Conservation (phyloP, 148 eudicot species). For the Selenicereus undatus region DNA sequence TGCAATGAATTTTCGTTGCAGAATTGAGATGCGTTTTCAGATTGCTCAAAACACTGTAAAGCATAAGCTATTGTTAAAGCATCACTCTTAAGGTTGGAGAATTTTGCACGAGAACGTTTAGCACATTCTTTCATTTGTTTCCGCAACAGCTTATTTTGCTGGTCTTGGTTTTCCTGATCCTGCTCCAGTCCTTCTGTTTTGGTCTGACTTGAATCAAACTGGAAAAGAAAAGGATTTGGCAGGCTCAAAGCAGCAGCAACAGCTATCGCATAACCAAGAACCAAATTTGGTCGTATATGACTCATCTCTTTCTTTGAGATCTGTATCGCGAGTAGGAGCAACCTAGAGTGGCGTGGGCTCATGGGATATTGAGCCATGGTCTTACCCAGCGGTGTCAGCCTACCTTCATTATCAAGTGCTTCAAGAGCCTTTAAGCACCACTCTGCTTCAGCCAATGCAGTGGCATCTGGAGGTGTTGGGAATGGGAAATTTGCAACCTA, state of each 20-base stretch:
- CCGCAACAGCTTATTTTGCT: slow-evolving; percentile 35
- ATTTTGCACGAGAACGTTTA: slow-evolving; percentile 53
- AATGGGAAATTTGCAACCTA: slow-evolving; percentile 88
- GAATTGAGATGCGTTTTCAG: slow-evolving; percentile 40
- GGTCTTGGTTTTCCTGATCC: slow-evolving; percentile 23
- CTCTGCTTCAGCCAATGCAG: slow-evolving; percentile 65
- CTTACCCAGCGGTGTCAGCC: slow-evolving; percentile 70
- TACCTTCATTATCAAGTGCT: slow-evolving; percentile 70
- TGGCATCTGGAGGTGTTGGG: slow-evolving; percentile 74
- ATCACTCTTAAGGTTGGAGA: slow-evolving; percentile 74
- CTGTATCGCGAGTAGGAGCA: slow-evolving; percentile 82
- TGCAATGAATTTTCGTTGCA: slow-evolving; percentile 53
- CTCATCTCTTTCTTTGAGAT: slow-evolving; percentile 40
- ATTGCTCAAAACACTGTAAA: slow-evolving; percentile 74
- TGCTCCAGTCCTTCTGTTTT: slow-evolving; percentile 26
- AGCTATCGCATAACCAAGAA: slow-evolving; percentile 71
- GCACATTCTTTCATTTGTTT: slow-evolving; percentile 60
- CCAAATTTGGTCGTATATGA: slow-evolving; percentile 45
- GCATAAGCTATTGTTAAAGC: slow-evolving; percentile 73
- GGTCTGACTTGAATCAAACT: slow-evolving; percentile 42
- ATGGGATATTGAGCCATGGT: slow-evolving; percentile 86
- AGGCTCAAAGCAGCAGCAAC: slow-evolving; percentile 80
- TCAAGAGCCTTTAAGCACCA: slow-evolving; percentile 72
- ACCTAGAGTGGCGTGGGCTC: slow-evolving; percentile 90
- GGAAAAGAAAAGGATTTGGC: slow-evolving; percentile 64